Evolutionary conservation across 148 eudicot species (phyloP).

Genomic region (Amaranthus cruentus): DNA sequence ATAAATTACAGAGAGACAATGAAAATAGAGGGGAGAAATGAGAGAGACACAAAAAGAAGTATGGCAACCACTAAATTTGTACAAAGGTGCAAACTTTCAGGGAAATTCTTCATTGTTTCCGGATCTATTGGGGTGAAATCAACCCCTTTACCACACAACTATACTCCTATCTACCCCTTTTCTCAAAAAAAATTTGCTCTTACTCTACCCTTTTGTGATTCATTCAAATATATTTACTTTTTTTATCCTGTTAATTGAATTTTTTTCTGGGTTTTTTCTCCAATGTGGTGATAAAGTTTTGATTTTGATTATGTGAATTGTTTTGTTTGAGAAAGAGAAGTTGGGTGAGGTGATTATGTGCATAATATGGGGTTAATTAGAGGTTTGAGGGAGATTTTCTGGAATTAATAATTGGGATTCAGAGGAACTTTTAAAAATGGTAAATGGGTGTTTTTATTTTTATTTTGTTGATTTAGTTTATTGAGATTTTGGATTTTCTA

Average conservation of each 20-base stretch:
- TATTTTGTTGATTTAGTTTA: not conserved
- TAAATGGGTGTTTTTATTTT: not conserved
- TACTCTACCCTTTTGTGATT: not conserved
- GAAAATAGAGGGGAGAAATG: not conserved
- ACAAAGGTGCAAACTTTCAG: constrained; percentile 26
- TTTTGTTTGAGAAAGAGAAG: not conserved
- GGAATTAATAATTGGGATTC: not conserved
- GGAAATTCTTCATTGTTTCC: constrained; percentile 17
- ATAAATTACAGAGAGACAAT: constrained; percentile 2
- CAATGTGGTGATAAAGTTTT: not conserved
- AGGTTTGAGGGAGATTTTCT: constrained; percentile 3
- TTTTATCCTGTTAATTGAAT: not conserved
- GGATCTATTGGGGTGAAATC: constrained; percentile 14
- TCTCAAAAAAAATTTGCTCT: not conserved
- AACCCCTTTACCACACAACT: constrained; percentile 2
- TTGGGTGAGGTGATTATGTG: constrained; percentile 12
- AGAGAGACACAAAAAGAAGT: constrained; percentile 3
- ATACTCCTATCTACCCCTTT: constrained; percentile 4
- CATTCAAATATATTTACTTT: not conserved
- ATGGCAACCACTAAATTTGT: constrained; percentile 31
- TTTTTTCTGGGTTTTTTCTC: constrained; percentile 1
- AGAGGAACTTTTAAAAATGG: constrained; percentile 11
- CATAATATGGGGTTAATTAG: constrained; percentile 7
- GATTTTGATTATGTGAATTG: not conserved
- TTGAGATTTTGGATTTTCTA: not conserved